Conservation (phyloP, 495 filamentous ascomycete species). For the Lophium mytilinum region DNA sequence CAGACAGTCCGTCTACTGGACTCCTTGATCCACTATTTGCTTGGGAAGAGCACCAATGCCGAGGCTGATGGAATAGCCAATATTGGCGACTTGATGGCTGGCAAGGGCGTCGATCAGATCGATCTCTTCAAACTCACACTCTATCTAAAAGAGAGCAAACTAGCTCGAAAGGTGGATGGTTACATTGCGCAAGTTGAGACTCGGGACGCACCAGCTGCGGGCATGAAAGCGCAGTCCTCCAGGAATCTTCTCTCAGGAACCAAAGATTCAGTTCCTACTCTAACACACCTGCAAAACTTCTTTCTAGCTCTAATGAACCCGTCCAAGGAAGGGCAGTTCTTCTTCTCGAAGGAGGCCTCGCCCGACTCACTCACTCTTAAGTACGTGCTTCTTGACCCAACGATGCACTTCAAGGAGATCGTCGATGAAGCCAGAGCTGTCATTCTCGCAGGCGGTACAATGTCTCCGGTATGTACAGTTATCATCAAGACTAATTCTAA, state of each 20-base stretch:
- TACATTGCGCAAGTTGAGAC: conserved; percentile 59
- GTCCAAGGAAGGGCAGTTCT: conserved; percentile 78
- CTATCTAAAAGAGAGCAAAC: conserved; percentile 86
- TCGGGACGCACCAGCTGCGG: conserved; percentile 23
- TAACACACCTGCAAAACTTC: conserved; percentile 80
- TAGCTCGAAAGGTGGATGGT: conserved; percentile 89
- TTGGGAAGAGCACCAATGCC: conserved; percentile 32
- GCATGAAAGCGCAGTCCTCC: conserved; percentile 12
- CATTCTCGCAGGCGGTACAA: conserved; percentile 89
- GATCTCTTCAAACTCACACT: conserved; percentile 81
- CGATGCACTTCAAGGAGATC: conserved; percentile 81
- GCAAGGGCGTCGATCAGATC: conserved; percentile 89
- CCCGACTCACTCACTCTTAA: conserved; percentile 51
- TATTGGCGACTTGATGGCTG: conserved; percentile 60
- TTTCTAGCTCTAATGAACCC: conserved; percentile 79
- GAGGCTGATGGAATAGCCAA: conserved; percentile 56
- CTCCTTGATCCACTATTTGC: conserved; percentile 61
- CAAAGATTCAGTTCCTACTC: conserved; percentile 52
- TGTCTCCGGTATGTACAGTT: conserved; percentile 63
- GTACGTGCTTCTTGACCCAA: conserved; percentile 91
- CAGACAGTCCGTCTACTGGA: conserved; percentile 75
- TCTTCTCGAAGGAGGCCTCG: conserved; percentile 53
- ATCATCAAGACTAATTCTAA: neutral
- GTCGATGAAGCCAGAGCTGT: conserved; percentile 81
- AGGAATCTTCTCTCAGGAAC: neutral